Base-by-base conservation (phyloP, 306 rosid species). In the Corylus heterophylla region DNA sequence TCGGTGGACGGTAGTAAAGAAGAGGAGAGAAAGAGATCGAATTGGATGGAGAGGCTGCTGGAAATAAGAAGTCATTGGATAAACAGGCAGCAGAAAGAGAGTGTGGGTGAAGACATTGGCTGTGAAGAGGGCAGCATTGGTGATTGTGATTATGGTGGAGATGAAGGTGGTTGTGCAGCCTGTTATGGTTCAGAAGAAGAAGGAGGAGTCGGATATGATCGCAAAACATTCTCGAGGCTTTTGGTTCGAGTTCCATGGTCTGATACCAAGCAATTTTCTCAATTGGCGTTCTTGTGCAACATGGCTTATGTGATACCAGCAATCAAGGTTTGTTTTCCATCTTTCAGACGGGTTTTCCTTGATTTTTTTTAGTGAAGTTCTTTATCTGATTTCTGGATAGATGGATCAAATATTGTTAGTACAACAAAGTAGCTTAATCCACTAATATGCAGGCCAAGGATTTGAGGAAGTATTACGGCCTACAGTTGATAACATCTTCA, bases 41-140 rank as follows among this genome's bases (percentile, higher is more conserved):
- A 91, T 62, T 93, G 98, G 97, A 82, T 95, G 29, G 94, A 89
- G 87, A 93, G 98, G 85, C 89, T 92, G 64, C 29, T 91, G 91
- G 92, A 95, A 74, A 85, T 95, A 54, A 89, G 93, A 83, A 90
- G 92, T 76, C 90, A 78, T 48, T 95, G 98, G 98, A 85, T 83
- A 76, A 83, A 82, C 47, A 81, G 78, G 82, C 48, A 84, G 54
- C 89, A 83, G 0, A 81, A 74, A 74, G 92, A 91, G 54, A 83
- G 74, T 52, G 72, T 72, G 67, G 76, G 82, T 74, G 82, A 82
- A 54, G 88, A 88, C 75, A 69, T 39, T 56, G 71, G 73, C 52
- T 68, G 63, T 78, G 56, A 80, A 35, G 73, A 76, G 22, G 69
- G 75, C 11, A 79, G 16, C 22, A 52, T 50, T 55, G 87, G 72